A percentile compares a stretch with the other conserved stretches of the same genome.
Conservation (phyloP, 2,329 filamentous ascomycete species). For the Colletotrichum euphorbiae region DNA sequence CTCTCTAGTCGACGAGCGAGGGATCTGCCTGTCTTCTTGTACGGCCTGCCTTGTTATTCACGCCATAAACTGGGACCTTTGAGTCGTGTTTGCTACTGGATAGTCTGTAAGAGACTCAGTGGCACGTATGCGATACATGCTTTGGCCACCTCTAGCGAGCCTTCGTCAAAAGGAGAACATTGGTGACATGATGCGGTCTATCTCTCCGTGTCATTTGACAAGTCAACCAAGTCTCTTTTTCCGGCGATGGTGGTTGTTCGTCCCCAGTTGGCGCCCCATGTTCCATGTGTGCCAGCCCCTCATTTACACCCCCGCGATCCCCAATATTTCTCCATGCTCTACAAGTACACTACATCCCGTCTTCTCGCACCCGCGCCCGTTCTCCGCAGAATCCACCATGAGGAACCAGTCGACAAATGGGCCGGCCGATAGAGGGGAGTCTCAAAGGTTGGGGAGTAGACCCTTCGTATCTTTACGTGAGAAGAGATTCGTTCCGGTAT, state of each 20-base stretch:
- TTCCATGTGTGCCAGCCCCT: slow-evolving; percentile 10
- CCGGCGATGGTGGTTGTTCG: neutral
- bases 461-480: neutral
- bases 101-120: no score
- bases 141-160: neutral
- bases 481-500: neutral
- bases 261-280: slow-evolving; percentile 13
- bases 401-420: neutral
- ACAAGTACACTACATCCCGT: neutral
- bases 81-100: neutral
- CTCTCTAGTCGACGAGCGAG: slow-evolving; percentile 9
- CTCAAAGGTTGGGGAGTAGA: no score
- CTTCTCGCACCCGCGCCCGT: slow-evolving; percentile 5
- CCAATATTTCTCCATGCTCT: slow-evolving; percentile 30
- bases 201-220: no score
- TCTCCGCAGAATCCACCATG: slow-evolving; percentile 34
- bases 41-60: slow-evolving; percentile 4
- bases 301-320: slow-evolving; percentile 34
- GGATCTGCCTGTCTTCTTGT: neutral
- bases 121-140: neutral
- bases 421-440: no score
- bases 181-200: no score
- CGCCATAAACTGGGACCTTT: neutral
- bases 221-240: no score
- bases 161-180: neutral